These are phyloP conservation scores for Parmales sp. DNA, from an alignment of 108 stramenopile species.

Conservation along the genomic window DNA sequence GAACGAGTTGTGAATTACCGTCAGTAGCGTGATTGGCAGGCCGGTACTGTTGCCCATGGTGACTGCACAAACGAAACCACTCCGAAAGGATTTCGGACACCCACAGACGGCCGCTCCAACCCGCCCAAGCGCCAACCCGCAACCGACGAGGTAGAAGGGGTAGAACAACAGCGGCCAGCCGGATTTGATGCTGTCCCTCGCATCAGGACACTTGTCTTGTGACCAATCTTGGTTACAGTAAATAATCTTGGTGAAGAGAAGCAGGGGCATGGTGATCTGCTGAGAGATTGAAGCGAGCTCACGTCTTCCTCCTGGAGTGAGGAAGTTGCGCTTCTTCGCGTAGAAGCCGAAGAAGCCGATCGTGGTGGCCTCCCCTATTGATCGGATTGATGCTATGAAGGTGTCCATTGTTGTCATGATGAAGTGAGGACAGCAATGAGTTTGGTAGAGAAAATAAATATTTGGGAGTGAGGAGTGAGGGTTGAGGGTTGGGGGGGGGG, in stretches of 20 bases:
- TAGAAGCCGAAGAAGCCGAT: slow-evolving; percentile 60
- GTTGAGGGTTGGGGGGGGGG: no score
- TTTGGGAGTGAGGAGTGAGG: no score
- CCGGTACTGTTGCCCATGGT: slow-evolving; percentile 74
- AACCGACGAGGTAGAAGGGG: slow-evolving; percentile 52
- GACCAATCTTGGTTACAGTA: slow-evolving; percentile 60
- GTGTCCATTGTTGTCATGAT: slow-evolving; percentile 12
- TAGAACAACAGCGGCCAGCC: slow-evolving; percentile 61
- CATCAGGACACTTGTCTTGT: slow-evolving; percentile 50
- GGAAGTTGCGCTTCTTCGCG: slow-evolving; percentile 50
- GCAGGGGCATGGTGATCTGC: slow-evolving; percentile 73
- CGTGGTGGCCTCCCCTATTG: slow-evolving; percentile 64
- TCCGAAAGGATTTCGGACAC: no score
- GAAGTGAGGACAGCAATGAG: neutral
- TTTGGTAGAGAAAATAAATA: neutral
- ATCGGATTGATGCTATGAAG: slow-evolving; percentile 51
- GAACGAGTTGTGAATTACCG: slow-evolving; percentile 67
- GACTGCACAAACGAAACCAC: slow-evolving; percentile 53
- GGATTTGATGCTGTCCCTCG: slow-evolving; percentile 42
- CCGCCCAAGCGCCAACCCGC: slow-evolving; percentile 50
- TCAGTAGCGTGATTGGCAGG: slow-evolving; percentile 64
- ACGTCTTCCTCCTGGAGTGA: slow-evolving; percentile 49
- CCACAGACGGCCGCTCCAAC: slow-evolving; percentile 38
- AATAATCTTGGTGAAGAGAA: slow-evolving; percentile 75
- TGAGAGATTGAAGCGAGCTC: slow-evolving; percentile 63